Evolutionary conservation across 1,139 yeast species (phyloP), one percentile per base, ranked within the genome.

Genomic region (Yamadazyma kanchanaburiensis): DNA sequence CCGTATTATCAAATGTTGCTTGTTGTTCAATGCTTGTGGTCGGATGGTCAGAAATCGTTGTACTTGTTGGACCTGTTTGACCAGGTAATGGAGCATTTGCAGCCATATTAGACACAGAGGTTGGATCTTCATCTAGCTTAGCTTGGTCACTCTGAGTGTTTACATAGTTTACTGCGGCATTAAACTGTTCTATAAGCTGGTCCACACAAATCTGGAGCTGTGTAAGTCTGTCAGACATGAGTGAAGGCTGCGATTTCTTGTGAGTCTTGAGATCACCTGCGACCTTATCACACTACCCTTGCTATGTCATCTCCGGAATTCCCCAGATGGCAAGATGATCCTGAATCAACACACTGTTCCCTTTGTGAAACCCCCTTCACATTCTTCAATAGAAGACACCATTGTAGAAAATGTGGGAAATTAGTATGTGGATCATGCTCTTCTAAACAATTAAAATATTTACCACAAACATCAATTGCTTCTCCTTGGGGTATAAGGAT

Each of bases 131-230:
- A 39, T 66, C 74, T 7, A 68, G 46, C 12, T 53, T 46, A 7
- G 64, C 70, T 16, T 61, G 58, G 27, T 61, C 69, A 33, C 67
- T 53, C 36, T 64, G 55, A 15, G 56, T 50, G 53, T 87, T 94
- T 25, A 89, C 82, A 49, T 88, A 88, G 53, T 86, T 85, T 32
- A 91, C 68, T 1, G 96, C 82, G 5, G 96, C 94, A 53, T 86
- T 84, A 63, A 88, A 86, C 60, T 89, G 96, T 42, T 86, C 95
- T 34, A 87, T 78, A 35, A 91, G 75, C 64, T 84, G 96, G 58
- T 91, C 98, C 27, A 91, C 64, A 46, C 97, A 88, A 26, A 85
- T 74, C 52, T 91, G 98, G 21, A 91, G 72, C 54, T 91, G 98
- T 1, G 97, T 88, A 22, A 91, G 66, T 48, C 97, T 66, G 58